These are phyloP conservation scores for Geotrichum ghanense DNA, from an alignment of 805 yeast species.

Conservation along the genomic window DNA sequence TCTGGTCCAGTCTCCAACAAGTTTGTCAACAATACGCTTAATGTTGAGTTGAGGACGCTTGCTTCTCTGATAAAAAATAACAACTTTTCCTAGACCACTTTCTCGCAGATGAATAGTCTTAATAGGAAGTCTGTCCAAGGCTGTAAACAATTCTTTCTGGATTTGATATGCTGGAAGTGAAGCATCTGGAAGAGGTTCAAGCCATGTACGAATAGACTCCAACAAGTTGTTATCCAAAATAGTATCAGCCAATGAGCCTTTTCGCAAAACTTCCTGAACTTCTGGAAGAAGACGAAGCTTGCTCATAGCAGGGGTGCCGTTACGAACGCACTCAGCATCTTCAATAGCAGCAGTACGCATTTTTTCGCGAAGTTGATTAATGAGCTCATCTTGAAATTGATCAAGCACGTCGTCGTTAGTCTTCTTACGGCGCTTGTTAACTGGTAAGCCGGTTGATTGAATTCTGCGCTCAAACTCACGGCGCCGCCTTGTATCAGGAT, in stretches of 20 bases:
- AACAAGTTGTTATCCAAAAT: constrained; percentile 86
- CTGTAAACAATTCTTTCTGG: constrained; percentile 72
- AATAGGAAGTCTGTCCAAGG: constrained; percentile 71
- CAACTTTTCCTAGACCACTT: constrained; percentile 85
- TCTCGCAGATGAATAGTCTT: constrained; percentile 93
- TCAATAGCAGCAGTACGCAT: constrained; percentile 68
- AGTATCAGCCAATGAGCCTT: constrained; percentile 81
- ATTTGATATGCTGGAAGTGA: constrained; percentile 96
- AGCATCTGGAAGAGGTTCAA: constrained; percentile 96
- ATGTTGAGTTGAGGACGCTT: constrained; percentile 79
- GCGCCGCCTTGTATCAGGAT: constrained; percentile 39
- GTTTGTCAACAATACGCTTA: constrained; percentile 78
- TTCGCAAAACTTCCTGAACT: constrained; percentile 63
- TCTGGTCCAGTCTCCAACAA: constrained; percentile 96
- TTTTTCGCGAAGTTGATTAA: constrained; percentile 67
- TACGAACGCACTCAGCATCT: constrained; percentile 40
- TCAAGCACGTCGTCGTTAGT: constrained; percentile 90
- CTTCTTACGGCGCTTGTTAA: constrained; percentile 39
- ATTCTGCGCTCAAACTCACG: constrained; percentile 71
- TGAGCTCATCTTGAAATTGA: constrained; percentile 86
- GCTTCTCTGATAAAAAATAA: constrained; percentile 85
- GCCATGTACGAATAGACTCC: constrained; percentile 92
- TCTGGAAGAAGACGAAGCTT: constrained; percentile 72
- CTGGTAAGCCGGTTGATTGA: constrained; percentile 58
- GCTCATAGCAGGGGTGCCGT: constrained; percentile 59